A percentile compares a stretch with the other conserved stretches of the same genome.
These are phyloP conservation scores for Kodamaea fukazawae DNA, from an alignment of 805 yeast species.

Conservation along the genomic window DNA sequence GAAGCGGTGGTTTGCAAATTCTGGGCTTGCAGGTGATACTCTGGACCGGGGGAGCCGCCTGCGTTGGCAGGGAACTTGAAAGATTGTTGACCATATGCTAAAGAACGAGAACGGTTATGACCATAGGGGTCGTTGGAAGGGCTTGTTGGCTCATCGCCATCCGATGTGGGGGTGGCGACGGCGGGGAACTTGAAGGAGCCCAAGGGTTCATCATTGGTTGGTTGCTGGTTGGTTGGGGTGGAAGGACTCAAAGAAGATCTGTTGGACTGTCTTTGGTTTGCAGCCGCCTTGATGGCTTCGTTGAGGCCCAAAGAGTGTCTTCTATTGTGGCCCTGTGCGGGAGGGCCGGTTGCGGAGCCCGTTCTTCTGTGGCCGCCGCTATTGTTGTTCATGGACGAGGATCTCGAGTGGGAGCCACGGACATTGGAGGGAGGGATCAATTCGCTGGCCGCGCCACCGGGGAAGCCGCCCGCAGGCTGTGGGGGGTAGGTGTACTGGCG, in stretches of 20 bases:
- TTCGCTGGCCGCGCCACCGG: conserved; percentile 20
- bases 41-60: conserved; percentile 7
- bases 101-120: conserved; percentile 37
- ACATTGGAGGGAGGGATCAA: conserved; percentile 17
- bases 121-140: conserved; percentile 15
- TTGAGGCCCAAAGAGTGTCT: conserved; percentile 89
- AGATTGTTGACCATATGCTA: conserved; percentile 44
- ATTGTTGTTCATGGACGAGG: conserved; percentile 21
- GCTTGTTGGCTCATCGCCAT: conserved; percentile 7
- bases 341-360: conserved; percentile 32
- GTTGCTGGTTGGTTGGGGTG: conserved; percentile 16
- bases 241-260: conserved; percentile 33
- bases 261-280: conserved; percentile 63
- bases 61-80: conserved; percentile 57
- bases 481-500: conserved; percentile 27
- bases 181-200: conserved; percentile 59
- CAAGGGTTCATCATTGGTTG: conserved; percentile 12
- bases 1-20: conserved; percentile 19
- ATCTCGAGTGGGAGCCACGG: conserved; percentile 26
- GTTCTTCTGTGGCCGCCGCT: conserved; percentile 33
- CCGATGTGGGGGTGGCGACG: conserved; percentile 16
- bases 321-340: conserved; percentile 67
- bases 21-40: conserved; percentile 24
- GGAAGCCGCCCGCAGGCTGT: conserved; percentile 12
- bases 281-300: conserved; percentile 97